Percentiles rank a stretch among this genome's conserved stretches.
Conservation (phyloP, 2,329 filamentous ascomycete species). For the Paecilomyces fulvus region DNA sequence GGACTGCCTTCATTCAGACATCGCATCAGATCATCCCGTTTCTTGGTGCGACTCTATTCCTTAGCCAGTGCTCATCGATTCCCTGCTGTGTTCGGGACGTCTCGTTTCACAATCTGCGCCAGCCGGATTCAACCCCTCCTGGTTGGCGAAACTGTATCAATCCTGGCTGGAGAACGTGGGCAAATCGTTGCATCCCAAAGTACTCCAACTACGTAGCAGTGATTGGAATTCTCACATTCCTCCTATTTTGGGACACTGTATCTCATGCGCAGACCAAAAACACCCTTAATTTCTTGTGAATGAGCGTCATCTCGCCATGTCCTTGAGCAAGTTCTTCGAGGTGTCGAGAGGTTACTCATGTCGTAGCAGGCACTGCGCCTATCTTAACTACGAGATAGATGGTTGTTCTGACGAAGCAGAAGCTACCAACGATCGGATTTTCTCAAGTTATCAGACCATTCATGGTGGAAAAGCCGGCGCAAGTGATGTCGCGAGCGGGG, state of each 20-base stretch:
- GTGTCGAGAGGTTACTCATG: background rate
- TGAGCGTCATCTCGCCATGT: background rate
- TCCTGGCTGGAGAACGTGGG: conserved; percentile 1
- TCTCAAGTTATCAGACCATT: background rate
- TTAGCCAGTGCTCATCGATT: background rate
- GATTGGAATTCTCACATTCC: background rate
- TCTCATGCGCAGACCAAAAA: background rate
- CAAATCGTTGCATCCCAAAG: background rate
- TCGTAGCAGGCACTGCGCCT: background rate
- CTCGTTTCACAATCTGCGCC: conserved; percentile 3
- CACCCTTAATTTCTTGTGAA: background rate
- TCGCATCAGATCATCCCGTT: background rate
- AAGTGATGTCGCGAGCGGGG: background rate
- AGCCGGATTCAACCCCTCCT: background rate
- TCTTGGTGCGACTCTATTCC: background rate
- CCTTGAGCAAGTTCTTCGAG: background rate
- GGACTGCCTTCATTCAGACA: background rate
- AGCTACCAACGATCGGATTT: background rate
- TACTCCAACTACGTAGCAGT: conserved; percentile 1
- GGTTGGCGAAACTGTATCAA: background rate
- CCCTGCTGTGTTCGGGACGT: background rate
- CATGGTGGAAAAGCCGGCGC: background rate
- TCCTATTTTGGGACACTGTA: background rate
- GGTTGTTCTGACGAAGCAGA: background rate
- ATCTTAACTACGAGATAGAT: background rate